A percentile compares a stretch with the other conserved stretches of the same genome.
Evolutionary conservation across 306 rosid species (phyloP).

Genomic region (Lathyrus tuberosus): DNA sequence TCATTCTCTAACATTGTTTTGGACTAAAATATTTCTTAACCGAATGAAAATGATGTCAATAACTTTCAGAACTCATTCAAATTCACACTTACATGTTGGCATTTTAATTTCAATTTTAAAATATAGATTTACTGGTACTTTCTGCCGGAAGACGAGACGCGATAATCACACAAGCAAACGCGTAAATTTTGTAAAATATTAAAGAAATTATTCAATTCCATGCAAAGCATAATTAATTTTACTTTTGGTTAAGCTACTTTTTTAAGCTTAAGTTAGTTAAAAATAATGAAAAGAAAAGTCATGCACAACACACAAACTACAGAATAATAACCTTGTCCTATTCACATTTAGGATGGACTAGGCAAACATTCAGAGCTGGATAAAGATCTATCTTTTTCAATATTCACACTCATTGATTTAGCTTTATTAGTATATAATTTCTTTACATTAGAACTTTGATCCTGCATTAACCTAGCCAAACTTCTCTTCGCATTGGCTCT

Average conservation of each 20-base stretch:
- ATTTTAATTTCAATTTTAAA: too few relatives aligned
- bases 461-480: constrained; percentile 62
- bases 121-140: too few relatives aligned
- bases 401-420: constrained; percentile 55
- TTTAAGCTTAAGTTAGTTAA: not conserved
- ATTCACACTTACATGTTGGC: too few relatives aligned
- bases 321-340: not conserved
- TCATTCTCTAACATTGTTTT: too few relatives aligned
- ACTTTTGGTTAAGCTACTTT: not conserved
- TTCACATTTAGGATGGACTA: constrained; percentile 62
- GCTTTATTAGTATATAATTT: constrained; percentile 79
- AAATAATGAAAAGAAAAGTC: not conserved
- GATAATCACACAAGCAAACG: too few relatives aligned
- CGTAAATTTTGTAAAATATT: too few relatives aligned
- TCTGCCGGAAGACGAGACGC: too few relatives aligned
- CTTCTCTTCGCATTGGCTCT: constrained; percentile 87
- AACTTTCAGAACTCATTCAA: too few relatives aligned
- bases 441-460: constrained; percentile 76
- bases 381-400: constrained; percentile 42
- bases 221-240: not conserved
- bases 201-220: not conserved
- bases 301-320: not conserved
- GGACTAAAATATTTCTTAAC: too few relatives aligned
- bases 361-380: constrained; percentile 63
- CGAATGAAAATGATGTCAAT: too few relatives aligned